Conservation (phyloP, 108 stramenopile genomes). For the Epithemia pelagica region DNA sequence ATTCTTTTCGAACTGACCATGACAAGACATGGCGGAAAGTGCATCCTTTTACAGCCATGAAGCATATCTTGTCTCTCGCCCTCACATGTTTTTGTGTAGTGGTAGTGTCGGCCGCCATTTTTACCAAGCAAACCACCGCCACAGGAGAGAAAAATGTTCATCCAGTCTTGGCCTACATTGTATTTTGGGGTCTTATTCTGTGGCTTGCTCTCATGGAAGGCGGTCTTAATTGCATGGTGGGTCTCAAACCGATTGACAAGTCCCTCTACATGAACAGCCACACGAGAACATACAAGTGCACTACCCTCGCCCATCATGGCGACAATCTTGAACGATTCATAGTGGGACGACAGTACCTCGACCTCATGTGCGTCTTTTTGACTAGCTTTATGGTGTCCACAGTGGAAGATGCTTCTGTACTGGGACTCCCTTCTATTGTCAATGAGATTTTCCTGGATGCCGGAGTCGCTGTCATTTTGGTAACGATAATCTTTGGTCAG, state of each 20-base stretch:
- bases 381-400: conserved; percentile 20
- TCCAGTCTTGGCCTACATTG: too few species aligned
- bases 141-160: conserved; percentile 18
- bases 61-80: conserved; percentile 36
- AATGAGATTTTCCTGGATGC: conserved; percentile 17
- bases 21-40: too few species aligned
- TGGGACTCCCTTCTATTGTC: conserved; percentile 7
- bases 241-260: conserved; percentile 29
- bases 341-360: conserved; percentile 40
- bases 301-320: conserved; percentile 25
- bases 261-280: conserved; percentile 18
- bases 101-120: conserved; percentile 23
- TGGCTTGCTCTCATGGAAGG: conserved; percentile 37
- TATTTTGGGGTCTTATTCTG: conserved; percentile 28
- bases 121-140: conserved; percentile 28
- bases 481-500: conserved; percentile 32
- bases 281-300: conserved; percentile 16
- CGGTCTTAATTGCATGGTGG: conserved; percentile 27
- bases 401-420: conserved; percentile 9
- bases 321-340: conserved; percentile 33
- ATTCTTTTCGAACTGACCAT: too few species aligned
- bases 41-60: too few species aligned
- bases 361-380: conserved; percentile 20
- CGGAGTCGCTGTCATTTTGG: conserved; percentile 35
- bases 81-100: too few species aligned